A percentile compares a stretch with the other conserved stretches of the same genome.
Conservation (phyloP, 2,329 filamentous ascomycete genomes). For the Spiromastix sp. region DNA sequence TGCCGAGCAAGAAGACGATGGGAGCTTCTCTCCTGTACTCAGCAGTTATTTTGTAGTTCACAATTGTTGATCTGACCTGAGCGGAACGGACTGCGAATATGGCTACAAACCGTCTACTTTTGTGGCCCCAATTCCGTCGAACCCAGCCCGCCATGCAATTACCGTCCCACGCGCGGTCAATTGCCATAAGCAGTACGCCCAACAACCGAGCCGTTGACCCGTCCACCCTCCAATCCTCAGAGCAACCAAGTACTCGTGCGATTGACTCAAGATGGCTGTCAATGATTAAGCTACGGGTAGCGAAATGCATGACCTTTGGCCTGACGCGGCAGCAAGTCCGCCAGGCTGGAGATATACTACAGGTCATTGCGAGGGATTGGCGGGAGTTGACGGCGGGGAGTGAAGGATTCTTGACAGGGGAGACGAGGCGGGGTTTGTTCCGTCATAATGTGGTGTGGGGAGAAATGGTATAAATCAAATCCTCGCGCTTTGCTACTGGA, state of each 20-base stretch:
- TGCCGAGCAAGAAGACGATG: too few species aligned
- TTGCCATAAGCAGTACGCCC: constrained; percentile 4
- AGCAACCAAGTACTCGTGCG: constrained; percentile 11
- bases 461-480: constrained; percentile 56
- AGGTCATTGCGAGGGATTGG: constrained; percentile 56
- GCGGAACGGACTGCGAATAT: constrained; percentile 1
- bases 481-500: too few species aligned
- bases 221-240: constrained; percentile 4
- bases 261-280: constrained; percentile 57
- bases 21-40: too few species aligned
- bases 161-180: constrained; percentile 1
- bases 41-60: too few species aligned
- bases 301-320: constrained; percentile 67
- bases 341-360: constrained; percentile 50
- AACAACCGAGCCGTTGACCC: constrained; percentile 12
- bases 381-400: constrained; percentile 59
- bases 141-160: neutral
- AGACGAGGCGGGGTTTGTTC: constrained; percentile 52
- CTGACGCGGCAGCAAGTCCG: constrained; percentile 47
- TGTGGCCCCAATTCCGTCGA: constrained; percentile 6
- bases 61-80: too few species aligned
- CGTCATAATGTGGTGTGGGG: constrained; percentile 67
- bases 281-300: constrained; percentile 55
- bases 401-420: constrained; percentile 62
- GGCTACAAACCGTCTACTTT: constrained; percentile 6